A percentile compares a stretch with the other conserved stretches of the same genome.
phyloP scores from a whole-genome alignment of 78 protist genomes.

The Dictyostelium capitatum region DNA sequence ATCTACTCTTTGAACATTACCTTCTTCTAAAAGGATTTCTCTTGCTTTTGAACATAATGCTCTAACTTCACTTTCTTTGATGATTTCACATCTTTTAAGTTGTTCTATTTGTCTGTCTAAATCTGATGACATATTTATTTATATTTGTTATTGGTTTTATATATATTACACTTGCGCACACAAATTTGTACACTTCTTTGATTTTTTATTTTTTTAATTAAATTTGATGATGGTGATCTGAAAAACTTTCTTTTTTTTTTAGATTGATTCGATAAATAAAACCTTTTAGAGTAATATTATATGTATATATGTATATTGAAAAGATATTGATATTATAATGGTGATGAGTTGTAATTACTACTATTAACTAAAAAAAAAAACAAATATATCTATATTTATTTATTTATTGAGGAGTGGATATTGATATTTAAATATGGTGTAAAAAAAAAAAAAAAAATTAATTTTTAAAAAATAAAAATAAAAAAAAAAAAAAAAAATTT shows the following conservation, averaged over 20 bases:
- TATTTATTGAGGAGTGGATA: no score
- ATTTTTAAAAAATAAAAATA: background rate
- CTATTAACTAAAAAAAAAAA: no score
- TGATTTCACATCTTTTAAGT: conserved; percentile 94
- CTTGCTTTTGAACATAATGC: conserved; percentile 97
- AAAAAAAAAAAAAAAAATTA: background rate
- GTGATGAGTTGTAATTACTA: no score
- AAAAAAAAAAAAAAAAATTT: background rate
- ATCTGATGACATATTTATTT: conserved; percentile 55
- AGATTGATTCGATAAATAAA: background rate
- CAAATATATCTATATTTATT: no score
- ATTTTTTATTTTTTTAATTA: no score
- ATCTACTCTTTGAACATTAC: conserved; percentile 97
- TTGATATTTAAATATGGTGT: no score
- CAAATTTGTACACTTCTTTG: no score
- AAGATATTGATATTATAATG: no score
- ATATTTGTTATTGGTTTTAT: background rate
- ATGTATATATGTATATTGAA: background rate
- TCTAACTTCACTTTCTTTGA: conserved; percentile 97
- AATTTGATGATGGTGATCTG: no score
- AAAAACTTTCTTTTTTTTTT: no score
- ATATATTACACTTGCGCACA: no score
- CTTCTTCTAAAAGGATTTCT: conserved; percentile 98
- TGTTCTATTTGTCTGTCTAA: conserved; percentile 97
- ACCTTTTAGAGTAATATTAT: conserved; percentile 18